Evolutionary conservation across 2,329 filamentous ascomycete species (phyloP).

Genomic region (Microsporum audouinii): DNA sequence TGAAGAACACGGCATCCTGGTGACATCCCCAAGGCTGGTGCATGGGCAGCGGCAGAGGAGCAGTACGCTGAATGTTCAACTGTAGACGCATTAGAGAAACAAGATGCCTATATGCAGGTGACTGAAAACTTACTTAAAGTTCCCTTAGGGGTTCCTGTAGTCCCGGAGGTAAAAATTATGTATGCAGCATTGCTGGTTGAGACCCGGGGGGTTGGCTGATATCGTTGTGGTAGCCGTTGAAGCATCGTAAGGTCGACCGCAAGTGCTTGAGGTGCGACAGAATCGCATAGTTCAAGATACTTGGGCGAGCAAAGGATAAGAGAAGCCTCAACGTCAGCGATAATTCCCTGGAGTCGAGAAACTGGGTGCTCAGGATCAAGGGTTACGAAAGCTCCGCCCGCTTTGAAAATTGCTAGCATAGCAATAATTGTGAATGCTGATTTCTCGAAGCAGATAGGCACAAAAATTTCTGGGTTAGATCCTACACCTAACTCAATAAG

Average conservation of each 20-base stretch:
- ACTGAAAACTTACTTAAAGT: slow-evolving; percentile 44
- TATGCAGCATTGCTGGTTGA: slow-evolving; percentile 32
- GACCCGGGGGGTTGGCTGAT: slow-evolving; percentile 7
- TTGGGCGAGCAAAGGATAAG: slow-evolving; percentile 15
- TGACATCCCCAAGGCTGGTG: slow-evolving; percentile 33
- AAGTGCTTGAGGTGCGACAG: slow-evolving; percentile 6
- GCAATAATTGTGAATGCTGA: slow-evolving; percentile 53
- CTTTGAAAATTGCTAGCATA: slow-evolving; percentile 23
- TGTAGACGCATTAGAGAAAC: slow-evolving; percentile 23
- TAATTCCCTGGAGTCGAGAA: slow-evolving; percentile 18
- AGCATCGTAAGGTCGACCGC: slow-evolving; percentile 10
- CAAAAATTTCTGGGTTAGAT: slow-evolving; percentile 45
- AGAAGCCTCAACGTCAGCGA: slow-evolving; percentile 16
- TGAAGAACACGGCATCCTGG: slow-evolving; percentile 45
- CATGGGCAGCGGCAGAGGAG: slow-evolving; percentile 44
- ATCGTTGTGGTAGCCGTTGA: slow-evolving; percentile 8
- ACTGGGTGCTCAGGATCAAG: slow-evolving; percentile 23
- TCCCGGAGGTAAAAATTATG: slow-evolving; percentile 44
- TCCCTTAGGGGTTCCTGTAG: slow-evolving; percentile 42
- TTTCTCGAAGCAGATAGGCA: slow-evolving; percentile 69
- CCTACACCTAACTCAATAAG: slow-evolving; percentile 40
- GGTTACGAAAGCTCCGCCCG: slow-evolving; percentile 23
- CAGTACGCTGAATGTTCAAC: slow-evolving; percentile 41
- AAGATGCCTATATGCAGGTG: background rate
- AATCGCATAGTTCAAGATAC: slow-evolving; percentile 7